A percentile compares a stretch with the other conserved stretches of the same genome.
Evolutionary conservation across 2,329 filamentous ascomycete genomes (phyloP).

Genomic region (Diaporthe australafricana): DNA sequence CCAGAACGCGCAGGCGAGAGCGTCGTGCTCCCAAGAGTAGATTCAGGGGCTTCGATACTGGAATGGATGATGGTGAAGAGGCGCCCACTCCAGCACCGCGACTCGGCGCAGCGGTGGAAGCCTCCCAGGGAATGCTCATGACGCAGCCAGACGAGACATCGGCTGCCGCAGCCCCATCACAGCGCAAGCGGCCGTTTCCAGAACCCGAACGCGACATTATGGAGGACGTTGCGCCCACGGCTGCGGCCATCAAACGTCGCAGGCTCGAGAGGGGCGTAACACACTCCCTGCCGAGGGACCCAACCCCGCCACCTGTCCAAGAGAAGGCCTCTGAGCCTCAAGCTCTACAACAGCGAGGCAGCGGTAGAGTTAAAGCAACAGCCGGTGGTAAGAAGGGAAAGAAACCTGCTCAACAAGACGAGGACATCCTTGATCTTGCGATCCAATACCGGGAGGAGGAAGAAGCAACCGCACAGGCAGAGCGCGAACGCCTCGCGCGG

Average conservation of each 20-base stretch:
- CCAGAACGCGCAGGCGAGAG: constrained; percentile 46
- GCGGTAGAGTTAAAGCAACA: constrained; percentile 51
- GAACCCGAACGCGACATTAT: constrained; percentile 67
- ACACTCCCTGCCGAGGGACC: constrained; percentile 50
- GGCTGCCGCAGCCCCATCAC: constrained; percentile 39
- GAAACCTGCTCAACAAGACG: constrained; percentile 16
- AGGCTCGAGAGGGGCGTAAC: constrained; percentile 71
- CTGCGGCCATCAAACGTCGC: constrained; percentile 82
- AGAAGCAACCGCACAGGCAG: constrained; percentile 69
- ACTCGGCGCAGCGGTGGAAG: constrained; percentile 27
- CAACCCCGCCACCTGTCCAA: constrained; percentile 41
- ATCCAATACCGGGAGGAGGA: constrained; percentile 72
- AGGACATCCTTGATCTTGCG: constrained; percentile 75
- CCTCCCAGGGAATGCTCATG: constrained; percentile 65
- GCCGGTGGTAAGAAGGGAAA: constrained; percentile 56
- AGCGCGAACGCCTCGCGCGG: constrained; percentile 62
- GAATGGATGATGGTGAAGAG: constrained; percentile 51
- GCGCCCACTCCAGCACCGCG: constrained; percentile 34
- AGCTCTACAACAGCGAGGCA: constrained; percentile 37
- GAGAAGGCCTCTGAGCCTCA: constrained; percentile 38
- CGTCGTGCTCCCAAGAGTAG: constrained; percentile 61
- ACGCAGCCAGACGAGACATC: constrained; percentile 57
- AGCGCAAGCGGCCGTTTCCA: constrained; percentile 58
- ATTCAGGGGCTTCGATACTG: constrained; percentile 80
- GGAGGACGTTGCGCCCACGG: constrained; percentile 80